These are phyloP conservation scores for Xylariomycetidae sp. DNA, from an alignment of 2,329 filamentous ascomycete species.

Conservation along the genomic window DNA sequence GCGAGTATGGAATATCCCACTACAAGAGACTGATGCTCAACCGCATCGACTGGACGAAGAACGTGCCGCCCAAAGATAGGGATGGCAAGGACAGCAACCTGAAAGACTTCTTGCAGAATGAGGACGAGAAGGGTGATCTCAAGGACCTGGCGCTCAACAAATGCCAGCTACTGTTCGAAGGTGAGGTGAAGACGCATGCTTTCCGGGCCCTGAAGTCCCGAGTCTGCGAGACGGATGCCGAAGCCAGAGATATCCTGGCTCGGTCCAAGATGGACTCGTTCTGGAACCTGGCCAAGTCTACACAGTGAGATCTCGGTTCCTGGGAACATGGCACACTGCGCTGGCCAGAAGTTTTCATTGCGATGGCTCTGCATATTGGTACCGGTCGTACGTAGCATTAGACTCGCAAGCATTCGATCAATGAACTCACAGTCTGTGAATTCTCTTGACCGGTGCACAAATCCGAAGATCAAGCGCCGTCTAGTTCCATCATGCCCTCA, in stretches of 20 bases:
- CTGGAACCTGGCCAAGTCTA: slow-evolving; percentile 79
- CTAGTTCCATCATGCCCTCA: slow-evolving; percentile 48
- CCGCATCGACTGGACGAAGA: slow-evolving; percentile 93
- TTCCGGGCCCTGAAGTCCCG: slow-evolving; percentile 87
- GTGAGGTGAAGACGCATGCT: slow-evolving; percentile 70
- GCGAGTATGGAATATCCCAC: slow-evolving; percentile 70
- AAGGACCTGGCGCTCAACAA: slow-evolving; percentile 80
- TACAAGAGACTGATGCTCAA: slow-evolving; percentile 93
- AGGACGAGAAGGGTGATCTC: slow-evolving; percentile 70
- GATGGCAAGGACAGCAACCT: slow-evolving; percentile 52
- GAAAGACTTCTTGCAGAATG: slow-evolving; percentile 70
- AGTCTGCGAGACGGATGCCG: slow-evolving; percentile 87
- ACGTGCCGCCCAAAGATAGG: slow-evolving; percentile 60
- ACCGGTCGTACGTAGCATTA: no score
- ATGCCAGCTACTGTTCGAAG: slow-evolving; percentile 84
- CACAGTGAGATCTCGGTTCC: no score
- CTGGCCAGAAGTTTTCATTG: no score
- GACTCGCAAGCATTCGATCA: no score
- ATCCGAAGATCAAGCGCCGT: slow-evolving; percentile 14
- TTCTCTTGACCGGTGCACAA: no score
- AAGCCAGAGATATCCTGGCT: slow-evolving; percentile 73
- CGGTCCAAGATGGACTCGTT: slow-evolving; percentile 91
- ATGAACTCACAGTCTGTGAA: no score
- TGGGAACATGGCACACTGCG: no score
- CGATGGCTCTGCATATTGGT: no score